Base-by-base conservation (phyloP, 2,329 filamentous ascomycete genomes). In the Aspergillus melleus region DNA sequence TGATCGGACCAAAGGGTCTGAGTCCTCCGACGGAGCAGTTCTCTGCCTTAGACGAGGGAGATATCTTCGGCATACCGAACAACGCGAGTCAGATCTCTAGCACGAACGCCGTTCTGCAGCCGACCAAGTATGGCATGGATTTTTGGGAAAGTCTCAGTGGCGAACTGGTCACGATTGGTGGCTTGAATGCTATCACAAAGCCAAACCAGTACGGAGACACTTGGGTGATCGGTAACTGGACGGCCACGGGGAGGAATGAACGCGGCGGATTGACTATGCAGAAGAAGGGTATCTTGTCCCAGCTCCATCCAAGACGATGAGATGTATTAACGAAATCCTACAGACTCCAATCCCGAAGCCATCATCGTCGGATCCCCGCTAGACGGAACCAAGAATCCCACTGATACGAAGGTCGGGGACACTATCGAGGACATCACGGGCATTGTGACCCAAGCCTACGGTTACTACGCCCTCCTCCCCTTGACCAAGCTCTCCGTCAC, bases 101-200 rank as follows among this genome's bases (percentile, higher is more conserved):
- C 6, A 77, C 71, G 36, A 90, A 91, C 70, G 88, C 88, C 0
- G 76, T 77, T 14, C 80, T 91, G 44, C 72, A 88, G 61, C 88
- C 88, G 2, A 75, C 77, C 22, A 75, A 78, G 47, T 91, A 87
- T 68, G 89, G 88, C 2, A 77, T 91, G 30, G 89, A 91, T 72
- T 91, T 90, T 70, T 91, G 88, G 89, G 86, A 91, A 80, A 87
- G 84, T 62, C 74, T 91, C 59, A 80, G 79, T 56, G 89, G 88
- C 29, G 87, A 90, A 73, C 78, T 90, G 8, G 88, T 91, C 14
- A 89, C 85, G 0, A 76, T 91, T 51, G 80, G 80, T 64, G 80
- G 76, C 50, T 83, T 86, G 1, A 81, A 77, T 12, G 86, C 84
- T 49, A 74, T 90, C 50, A 80, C 81, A 54, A 84, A 84, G 57